Base-by-base conservation (phyloP, 2,329 filamentous ascomycete genomes). In the Leptographium radiaticola region DNA sequence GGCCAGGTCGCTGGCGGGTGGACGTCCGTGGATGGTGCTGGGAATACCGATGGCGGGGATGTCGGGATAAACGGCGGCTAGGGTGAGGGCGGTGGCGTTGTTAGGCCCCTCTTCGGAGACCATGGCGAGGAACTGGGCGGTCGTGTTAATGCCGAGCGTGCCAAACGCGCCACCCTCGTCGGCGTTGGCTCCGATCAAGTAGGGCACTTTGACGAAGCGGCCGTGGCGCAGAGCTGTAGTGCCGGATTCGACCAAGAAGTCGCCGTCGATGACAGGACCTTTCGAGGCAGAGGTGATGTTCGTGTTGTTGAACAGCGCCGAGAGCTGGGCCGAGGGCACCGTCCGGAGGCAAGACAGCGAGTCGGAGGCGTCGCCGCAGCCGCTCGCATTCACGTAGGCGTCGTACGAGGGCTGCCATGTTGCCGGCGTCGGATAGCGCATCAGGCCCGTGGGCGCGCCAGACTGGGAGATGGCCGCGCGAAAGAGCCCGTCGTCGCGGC, bases 101-200 rank as follows among this genome's bases (percentile, higher is more conserved):
- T 49, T 36, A 13, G 6, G 6, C 18, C 48, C 48, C 5, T 40
- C 7, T 8, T 20, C n/a, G 6, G 13, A 8, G 20, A 40, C 13
- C 13, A 30, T n/a, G 16, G 13, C 48, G 20, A 40, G 11, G 6
- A 49, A 40, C 48, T 49, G 36, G 62, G 87, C 83, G 59, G 86
- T 83, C 1, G 75, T 76, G 63, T 84, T 86, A 33, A 75, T 75
- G 7, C 83, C 82, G 40, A 74, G 68, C 9, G 87, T 70, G 1
- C 70, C 74, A 60, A 84, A 84, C 1, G 70, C 68, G 1, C 75
- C 75, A 36, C 68, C 84, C 63, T 87, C 84, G 59, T 87, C 83
- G 1, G 75, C 75, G 63, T 85, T 86, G 39, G 75, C 75, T 8
- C 84, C 83, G 38, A 75, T 68, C 8, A 87, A 70, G 1, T 75